phyloP scores from a whole-genome alignment of 768 basidiomycete genomes.

The Agaricus bisporus region DNA sequence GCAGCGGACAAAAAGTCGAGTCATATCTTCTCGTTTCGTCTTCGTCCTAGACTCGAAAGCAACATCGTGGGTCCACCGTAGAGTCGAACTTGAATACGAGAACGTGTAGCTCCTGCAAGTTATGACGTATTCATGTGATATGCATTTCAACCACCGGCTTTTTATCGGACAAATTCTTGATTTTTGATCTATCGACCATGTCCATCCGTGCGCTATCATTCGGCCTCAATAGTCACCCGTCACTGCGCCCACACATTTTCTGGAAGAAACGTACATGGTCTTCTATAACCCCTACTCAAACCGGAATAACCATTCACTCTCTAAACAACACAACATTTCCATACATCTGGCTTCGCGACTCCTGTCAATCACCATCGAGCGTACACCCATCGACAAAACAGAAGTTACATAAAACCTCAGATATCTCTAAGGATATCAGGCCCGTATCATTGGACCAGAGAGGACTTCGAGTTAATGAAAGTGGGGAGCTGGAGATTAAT shows the following conservation, averaged over 20 bases:
- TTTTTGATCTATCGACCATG: background rate
- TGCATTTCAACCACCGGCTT: too few species aligned
- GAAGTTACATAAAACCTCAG: constrained; percentile 67
- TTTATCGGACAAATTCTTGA: background rate
- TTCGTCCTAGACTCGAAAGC: too few species aligned
- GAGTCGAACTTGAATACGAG: too few species aligned
- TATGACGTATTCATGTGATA: too few species aligned
- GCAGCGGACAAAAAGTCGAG: too few species aligned
- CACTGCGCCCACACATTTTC: background rate
- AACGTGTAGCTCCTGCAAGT: too few species aligned
- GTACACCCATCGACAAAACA: constrained; percentile 77
- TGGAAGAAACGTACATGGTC: constrained; percentile 20
- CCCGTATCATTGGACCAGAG: constrained; percentile 29
- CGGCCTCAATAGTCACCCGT: background rate
- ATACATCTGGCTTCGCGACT: constrained; percentile 79
- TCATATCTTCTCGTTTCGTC: too few species aligned
- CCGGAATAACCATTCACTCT: constrained; percentile 29
- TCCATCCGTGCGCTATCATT: background rate
- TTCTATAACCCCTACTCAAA: constrained; percentile 18
- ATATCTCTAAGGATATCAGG: constrained; percentile 45
- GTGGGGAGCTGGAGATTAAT: constrained; percentile 35
- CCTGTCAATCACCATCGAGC: constrained; percentile 58
- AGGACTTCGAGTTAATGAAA: constrained; percentile 33
- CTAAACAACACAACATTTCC: constrained; percentile 46
- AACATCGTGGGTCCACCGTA: too few species aligned